A percentile compares a stretch with the other conserved stretches of the same genome.
phyloP scores from a whole-genome alignment of 345 rosid species.

The Leavenworthia alabamica region DNA sequence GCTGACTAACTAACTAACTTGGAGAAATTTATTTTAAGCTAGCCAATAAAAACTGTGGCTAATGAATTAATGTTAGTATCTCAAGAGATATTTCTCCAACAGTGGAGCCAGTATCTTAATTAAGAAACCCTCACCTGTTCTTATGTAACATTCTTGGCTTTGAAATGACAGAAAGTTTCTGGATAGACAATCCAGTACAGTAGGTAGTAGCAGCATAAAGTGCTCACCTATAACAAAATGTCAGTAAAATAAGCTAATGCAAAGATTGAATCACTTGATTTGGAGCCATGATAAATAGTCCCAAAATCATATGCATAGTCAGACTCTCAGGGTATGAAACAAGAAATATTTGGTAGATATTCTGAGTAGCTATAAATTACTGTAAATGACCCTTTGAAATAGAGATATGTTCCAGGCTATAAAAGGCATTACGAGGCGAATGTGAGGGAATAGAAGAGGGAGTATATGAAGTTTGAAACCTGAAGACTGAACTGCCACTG shows the following conservation, averaged over 20 bases:
- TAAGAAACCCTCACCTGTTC: conserved; percentile 54
- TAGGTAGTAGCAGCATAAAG: conserved; percentile 64
- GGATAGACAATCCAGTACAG: conserved; percentile 75
- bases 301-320: not conserved
- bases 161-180: conserved; percentile 74
- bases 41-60: not conserved
- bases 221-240: conserved; percentile 62
- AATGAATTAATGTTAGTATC: not conserved
- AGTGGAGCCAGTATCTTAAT: conserved; percentile 1
- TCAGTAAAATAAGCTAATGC: not conserved
- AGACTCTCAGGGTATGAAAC: not conserved
- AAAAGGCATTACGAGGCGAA: not conserved
- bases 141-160: conserved; percentile 80
- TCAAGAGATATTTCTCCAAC: not conserved
- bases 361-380: not conserved
- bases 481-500: conserved; percentile 85
- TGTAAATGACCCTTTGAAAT: not conserved
- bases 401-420: conserved; percentile 3
- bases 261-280: not conserved
- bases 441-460: not conserved
- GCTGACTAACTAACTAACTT: not conserved
- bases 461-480: conserved; percentile 41
- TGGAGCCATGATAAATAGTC: not conserved
- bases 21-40: not conserved
- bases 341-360: not conserved